Base-by-base conservation (phyloP, 768 basidiomycete species). In the Psilocybe subaeruginosa region DNA sequence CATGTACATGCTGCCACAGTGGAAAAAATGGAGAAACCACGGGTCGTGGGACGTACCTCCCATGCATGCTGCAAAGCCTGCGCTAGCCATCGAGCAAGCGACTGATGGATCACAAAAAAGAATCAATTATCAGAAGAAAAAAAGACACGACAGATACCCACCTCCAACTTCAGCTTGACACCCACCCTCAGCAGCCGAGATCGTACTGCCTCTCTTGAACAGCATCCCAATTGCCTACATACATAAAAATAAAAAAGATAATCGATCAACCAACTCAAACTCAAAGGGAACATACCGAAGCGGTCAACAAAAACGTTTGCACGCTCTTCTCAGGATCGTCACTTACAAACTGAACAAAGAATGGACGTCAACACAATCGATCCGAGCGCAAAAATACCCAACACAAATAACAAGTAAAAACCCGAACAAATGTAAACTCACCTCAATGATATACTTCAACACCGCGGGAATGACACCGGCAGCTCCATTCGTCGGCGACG, bases 141-240 rank as follows among this genome's bases (percentile, higher is more conserved):
- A 29, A 54, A 47, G 14, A 43, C 41, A 43, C 8, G 14, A 43
- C 41, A 68, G 4, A 50, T 9, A 31, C 77, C 31, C 69, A 90
- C 91, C 91, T 72, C 96, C 96, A 3, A 99, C 96, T 78, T 97
- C 95, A 17, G 95, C 95, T 77, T 95, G 93, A 73, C 95, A 97
- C 9, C 89, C 95, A 17, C 96, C 96, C 75, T 99, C 97, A 0
- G 97, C 95, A 12, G 96, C 96, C 50, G 91, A 93, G 54, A 98
- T 97, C 1, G 96, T 97, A 63, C 93, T 94, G n/a, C 95, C 95
- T 61, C 96, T 86, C 73, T 99, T 98, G 80, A 95, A 97, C 33
- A 97, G 78, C 95, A 97, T 97, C 14, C 96, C 95, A 56, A 97
- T 77, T 8, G 95, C 91, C 91, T 92, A 52, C 19, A 41, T 62